These are phyloP conservation scores for Picochlorum sp. DNA, from an alignment of 139 green algal genomes.

Conservation along the genomic window DNA sequence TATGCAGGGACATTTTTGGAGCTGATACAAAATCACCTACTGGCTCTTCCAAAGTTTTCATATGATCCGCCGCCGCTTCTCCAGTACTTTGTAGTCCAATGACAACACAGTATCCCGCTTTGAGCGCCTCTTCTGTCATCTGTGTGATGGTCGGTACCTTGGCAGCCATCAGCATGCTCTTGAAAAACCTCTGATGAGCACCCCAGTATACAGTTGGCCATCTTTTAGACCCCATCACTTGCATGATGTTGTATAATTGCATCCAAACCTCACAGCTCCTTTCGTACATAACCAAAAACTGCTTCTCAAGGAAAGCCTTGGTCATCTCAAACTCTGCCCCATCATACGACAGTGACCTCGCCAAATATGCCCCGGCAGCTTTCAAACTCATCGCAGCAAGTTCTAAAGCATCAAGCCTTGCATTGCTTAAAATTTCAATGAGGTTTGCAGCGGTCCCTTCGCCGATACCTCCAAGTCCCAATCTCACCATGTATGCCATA, in stretches of 20 bases:
- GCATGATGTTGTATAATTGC: conserved; percentile 45
- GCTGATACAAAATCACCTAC: conserved; percentile 76
- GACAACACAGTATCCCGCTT: conserved; percentile 56
- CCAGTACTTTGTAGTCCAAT: conserved; percentile 39
- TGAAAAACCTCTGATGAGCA: conserved; percentile 63
- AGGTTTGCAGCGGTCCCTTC: conserved; percentile 47
- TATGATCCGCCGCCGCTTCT: conserved; percentile 1
- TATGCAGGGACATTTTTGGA: conserved; percentile 54
- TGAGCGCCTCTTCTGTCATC: conserved; percentile 51
- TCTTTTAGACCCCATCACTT: not conserved
- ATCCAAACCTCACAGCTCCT: conserved; percentile 49
- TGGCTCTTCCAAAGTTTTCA: conserved; percentile 6
- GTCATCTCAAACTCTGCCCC: conserved; percentile 63
- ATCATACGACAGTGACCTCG: conserved; percentile 56
- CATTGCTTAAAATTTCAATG: conserved; percentile 33
- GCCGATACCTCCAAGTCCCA: conserved; percentile 32
- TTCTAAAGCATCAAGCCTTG: conserved; percentile 60
- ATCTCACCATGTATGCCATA: conserved; percentile 81
- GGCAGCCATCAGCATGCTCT: conserved; percentile 68
- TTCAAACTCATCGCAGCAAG: conserved; percentile 63
- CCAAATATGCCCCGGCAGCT: conserved; percentile 67
- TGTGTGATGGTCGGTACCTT: conserved; percentile 62
- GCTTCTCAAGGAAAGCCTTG: conserved; percentile 40
- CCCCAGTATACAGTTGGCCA: conserved; percentile 39
- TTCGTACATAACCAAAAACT: conserved; percentile 67